phyloP scores from a whole-genome alignment of 768 basidiomycete genomes.

The Serendipita sp. region DNA sequence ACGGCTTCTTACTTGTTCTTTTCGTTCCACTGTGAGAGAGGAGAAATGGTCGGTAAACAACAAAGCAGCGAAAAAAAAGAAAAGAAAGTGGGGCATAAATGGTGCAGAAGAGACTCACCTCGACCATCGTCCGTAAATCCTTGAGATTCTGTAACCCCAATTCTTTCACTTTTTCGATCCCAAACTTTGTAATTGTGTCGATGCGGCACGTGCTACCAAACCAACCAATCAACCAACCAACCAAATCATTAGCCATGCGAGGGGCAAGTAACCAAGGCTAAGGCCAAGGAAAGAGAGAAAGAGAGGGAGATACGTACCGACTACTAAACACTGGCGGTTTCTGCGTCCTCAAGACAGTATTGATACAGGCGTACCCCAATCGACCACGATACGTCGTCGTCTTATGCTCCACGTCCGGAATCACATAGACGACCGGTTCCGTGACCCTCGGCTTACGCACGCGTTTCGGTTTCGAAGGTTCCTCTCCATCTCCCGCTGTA shows the following conservation, averaged over 20 bases:
- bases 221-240: background rate
- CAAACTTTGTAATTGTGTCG: constrained; percentile 62
- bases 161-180: constrained; percentile 67
- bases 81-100: no score
- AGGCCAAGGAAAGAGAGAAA: background rate
- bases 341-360: constrained; percentile 58
- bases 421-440: constrained; percentile 33
- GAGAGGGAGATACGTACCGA: constrained; percentile 35
- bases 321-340: constrained; percentile 65
- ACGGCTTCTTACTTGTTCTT: constrained; percentile 37
- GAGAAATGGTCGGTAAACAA: background rate
- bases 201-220: constrained; percentile 33
- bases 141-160: constrained; percentile 58
- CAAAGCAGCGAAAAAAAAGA: background rate
- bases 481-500: background rate
- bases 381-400: constrained; percentile 42
- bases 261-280: no score
- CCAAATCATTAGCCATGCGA: constrained; percentile 13
- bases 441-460: constrained; percentile 18
- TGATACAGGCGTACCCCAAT: constrained; percentile 44
- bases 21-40: constrained; percentile 55
- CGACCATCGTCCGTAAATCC: constrained; percentile 56
- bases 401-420: constrained; percentile 54
- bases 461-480: constrained; percentile 16
- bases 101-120: constrained; percentile 20